A percentile compares a stretch with the other conserved stretches of the same genome.
Evolutionary conservation across 495 filamentous ascomycete genomes (phyloP).

Genomic region (Tuber umbilicatum): DNA sequence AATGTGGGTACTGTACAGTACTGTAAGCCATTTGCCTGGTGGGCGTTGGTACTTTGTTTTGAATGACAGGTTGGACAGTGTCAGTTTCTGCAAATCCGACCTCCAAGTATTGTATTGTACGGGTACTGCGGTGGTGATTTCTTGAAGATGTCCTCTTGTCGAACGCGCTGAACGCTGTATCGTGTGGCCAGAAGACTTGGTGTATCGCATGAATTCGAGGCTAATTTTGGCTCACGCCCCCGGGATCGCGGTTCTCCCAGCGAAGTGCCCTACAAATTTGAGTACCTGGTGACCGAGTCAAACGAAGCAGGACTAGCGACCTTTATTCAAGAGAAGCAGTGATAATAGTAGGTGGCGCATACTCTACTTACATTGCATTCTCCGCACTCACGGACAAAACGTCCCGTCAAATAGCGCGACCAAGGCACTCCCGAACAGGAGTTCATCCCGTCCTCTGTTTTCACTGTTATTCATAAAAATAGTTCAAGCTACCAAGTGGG

Average conservation of each 20-base stretch:
- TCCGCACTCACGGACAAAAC: neutral
- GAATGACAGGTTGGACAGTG: no score
- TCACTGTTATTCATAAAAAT: neutral
- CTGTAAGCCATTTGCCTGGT: neutral
- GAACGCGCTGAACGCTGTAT: neutral
- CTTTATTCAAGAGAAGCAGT: neutral
- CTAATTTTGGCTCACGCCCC: neutral
- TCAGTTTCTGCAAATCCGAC: no score
- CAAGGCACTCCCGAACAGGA: neutral
- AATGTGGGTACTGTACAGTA: no score
- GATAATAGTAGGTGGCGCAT: no score
- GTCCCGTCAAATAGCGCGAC: neutral
- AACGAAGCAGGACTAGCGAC: neutral
- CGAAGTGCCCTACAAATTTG: neutral
- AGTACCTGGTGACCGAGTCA: neutral
- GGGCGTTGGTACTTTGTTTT: neutral
- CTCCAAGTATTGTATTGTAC: no score
- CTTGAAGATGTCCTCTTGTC: no score
- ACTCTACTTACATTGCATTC: neutral
- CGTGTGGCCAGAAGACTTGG: neutral
- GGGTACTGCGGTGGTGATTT: no score
- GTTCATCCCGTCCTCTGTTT: neutral
- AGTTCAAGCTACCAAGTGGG: no score
- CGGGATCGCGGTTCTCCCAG: no score
- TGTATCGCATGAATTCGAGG: neutral